A percentile compares a stretch with the other conserved stretches of the same genome.
Conservation (phyloP, 2,329 filamentous ascomycete genomes). For the Peltaster fructicola region DNA sequence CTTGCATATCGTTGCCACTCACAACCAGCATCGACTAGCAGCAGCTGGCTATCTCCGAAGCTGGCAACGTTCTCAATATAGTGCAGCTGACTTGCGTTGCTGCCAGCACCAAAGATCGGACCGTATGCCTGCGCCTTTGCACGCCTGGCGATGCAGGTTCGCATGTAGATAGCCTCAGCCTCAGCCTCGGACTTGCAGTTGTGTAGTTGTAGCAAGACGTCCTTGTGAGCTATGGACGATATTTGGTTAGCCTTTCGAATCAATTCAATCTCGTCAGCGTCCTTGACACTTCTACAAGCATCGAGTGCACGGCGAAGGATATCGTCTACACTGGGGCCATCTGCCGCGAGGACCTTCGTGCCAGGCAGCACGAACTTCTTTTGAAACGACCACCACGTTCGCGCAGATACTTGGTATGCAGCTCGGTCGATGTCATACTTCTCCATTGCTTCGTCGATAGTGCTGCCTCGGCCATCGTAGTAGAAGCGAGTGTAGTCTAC, state of each 20-base stretch:
- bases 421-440: conserved; percentile 69
- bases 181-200: conserved; percentile 60
- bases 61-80: conserved; percentile 66
- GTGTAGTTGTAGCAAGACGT: conserved; percentile 48
- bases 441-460: conserved; percentile 52
- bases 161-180: conserved; percentile 61
- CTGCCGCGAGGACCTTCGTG: too few relatives aligned
- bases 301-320: conserved; percentile 64
- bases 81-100: conserved; percentile 73
- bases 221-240: conserved; percentile 58
- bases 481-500: conserved; percentile 78
- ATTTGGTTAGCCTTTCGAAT: conserved; percentile 68
- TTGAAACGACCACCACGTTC: too few relatives aligned
- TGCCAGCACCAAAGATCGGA: conserved; percentile 70
- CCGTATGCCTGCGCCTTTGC: conserved; percentile 69
- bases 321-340: too few relatives aligned
- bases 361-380: too few relatives aligned
- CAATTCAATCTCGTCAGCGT: conserved; percentile 66
- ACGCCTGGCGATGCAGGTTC: conserved; percentile 52
- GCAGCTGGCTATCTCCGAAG: conserved; percentile 49
- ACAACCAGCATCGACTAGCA: conserved; percentile 75
- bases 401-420: too few relatives aligned
- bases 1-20: conserved; percentile 77
- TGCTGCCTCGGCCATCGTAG: conserved; percentile 79
- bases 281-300: conserved; percentile 63